Percentiles rank a stretch among this genome's conserved stretches.
Evolutionary conservation across 495 filamentous ascomycete genomes (phyloP).

Genomic region (Tuber microsphaerosporum): DNA sequence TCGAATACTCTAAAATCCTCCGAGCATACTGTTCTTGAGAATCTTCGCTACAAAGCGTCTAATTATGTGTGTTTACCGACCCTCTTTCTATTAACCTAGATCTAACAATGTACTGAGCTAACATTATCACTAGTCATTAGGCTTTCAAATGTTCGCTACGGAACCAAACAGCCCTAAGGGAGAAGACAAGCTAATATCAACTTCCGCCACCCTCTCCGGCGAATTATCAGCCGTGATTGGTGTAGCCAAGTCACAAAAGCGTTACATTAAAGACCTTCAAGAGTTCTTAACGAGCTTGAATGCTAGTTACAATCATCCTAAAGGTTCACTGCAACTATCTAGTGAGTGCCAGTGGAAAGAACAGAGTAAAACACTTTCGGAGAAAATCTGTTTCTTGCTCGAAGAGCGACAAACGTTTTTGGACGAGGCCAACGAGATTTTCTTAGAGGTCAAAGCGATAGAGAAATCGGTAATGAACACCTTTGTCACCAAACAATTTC

Average conservation of each 20-base stretch:
- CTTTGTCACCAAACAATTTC: not conserved
- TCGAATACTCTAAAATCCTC: not conserved
- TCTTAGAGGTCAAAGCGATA: not conserved
- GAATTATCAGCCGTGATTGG: not conserved
- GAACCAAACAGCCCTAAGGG: not conserved
- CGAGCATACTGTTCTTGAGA: not conserved
- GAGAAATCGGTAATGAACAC: not conserved
- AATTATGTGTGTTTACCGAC: not conserved
- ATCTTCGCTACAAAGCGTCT: not conserved
- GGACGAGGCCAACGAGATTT: not conserved
- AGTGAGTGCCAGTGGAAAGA: not conserved
- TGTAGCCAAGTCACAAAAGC: not conserved
- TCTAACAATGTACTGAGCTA: not conserved
- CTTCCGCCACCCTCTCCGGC: not conserved
- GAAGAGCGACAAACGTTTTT: not conserved
- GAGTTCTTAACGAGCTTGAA: not conserved
- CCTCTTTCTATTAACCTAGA: not conserved
- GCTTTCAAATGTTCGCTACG: not conserved
- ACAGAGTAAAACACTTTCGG: fast-evolving
- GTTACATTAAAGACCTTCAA: not conserved
- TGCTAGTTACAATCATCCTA: not conserved
- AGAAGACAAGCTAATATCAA: not conserved
- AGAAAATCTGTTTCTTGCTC: not conserved
- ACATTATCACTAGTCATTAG: not conserved
- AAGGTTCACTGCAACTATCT: not conserved